Percentiles rank a stretch among this genome's conserved stretches.
Conservation (phyloP, 192 early-diverging fungal genomes). For the Coemansia sp. region DNA sequence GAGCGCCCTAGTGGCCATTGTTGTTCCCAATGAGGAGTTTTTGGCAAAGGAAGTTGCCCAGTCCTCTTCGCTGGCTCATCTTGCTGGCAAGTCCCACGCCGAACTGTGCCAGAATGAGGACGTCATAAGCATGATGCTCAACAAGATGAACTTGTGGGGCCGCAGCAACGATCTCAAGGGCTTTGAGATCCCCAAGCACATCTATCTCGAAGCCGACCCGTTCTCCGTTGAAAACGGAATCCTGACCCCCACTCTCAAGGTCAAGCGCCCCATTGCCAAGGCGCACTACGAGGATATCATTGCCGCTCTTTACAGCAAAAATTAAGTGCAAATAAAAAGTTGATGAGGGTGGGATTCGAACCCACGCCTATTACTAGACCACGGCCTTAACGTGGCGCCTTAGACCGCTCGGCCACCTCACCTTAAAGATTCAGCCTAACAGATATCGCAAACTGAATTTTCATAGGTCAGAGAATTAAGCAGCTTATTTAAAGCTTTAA, state of each 20-base stretch:
- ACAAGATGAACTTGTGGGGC: slow-evolving; percentile 55
- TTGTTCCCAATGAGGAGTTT: slow-evolving; percentile 70
- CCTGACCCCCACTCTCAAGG: slow-evolving; percentile 77
- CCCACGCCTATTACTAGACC: too few relatives aligned
- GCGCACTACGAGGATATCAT: slow-evolving; percentile 39
- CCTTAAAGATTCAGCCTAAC: not conserved
- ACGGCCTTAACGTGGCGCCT: too few relatives aligned
- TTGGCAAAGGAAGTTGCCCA: slow-evolving; percentile 50
- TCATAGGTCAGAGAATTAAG: too few relatives aligned
- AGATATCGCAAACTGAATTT: not conserved
- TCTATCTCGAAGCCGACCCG: slow-evolving; percentile 63
- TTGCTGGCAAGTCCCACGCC: slow-evolving; percentile 6
- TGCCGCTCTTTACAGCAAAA: slow-evolving; percentile 4
- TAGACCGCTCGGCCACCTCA: too few relatives aligned
- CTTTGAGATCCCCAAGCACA: slow-evolving; percentile 70
- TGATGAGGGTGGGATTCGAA: slow-evolving; percentile 9
- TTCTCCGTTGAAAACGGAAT: slow-evolving; percentile 79
- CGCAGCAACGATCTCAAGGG: slow-evolving; percentile 62
- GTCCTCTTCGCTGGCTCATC: slow-evolving; percentile 18
- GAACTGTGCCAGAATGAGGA: slow-evolving; percentile 59
- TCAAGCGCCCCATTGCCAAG: slow-evolving; percentile 56
- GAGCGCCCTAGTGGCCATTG: slow-evolving; percentile 68
- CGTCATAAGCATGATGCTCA: slow-evolving; percentile 53
- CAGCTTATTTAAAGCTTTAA: not conserved
- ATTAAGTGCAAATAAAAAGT: not conserved